Percentiles rank a stretch among this genome's conserved stretches.
Evolutionary conservation across 345 rosid genomes (phyloP).

Genomic region (Populus deltoides): DNA sequence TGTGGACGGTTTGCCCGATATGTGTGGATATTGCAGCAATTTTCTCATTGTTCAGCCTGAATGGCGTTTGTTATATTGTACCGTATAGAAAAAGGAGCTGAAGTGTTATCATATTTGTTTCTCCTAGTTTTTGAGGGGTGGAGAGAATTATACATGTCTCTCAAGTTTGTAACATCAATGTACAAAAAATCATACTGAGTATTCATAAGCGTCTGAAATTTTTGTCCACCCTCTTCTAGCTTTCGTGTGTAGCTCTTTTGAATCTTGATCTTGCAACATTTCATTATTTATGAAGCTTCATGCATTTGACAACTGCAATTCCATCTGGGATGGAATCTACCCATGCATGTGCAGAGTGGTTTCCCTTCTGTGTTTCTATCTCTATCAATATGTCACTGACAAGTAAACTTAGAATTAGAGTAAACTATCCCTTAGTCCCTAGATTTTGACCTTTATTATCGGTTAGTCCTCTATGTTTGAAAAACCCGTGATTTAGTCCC

Average conservation of each 20-base stretch:
- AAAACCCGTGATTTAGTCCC: not conserved
- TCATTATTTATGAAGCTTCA: not conserved
- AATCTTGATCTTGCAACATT: not conserved
- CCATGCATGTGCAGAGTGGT: too few species aligned
- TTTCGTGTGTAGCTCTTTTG: not conserved
- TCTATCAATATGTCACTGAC: not conserved
- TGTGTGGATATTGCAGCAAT: not conserved
- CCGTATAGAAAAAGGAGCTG: not conserved
- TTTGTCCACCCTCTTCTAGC: not conserved
- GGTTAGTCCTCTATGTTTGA: not conserved
- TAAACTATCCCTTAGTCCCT: not conserved
- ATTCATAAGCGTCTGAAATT: not conserved
- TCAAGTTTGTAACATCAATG: constrained; percentile 17
- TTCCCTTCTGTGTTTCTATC: too few species aligned
- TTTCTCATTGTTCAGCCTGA: not conserved
- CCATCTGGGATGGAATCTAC: not conserved
- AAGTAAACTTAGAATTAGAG: not conserved
- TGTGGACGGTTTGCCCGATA: not conserved
- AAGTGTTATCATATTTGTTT: not conserved
- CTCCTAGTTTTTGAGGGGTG: not conserved
- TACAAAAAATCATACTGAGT: constrained; percentile 5
- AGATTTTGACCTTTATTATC: not conserved
- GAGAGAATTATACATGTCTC: not conserved
- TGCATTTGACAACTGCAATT: not conserved
- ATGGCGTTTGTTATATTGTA: not conserved